phyloP scores from a whole-genome alignment of 73 alveolate species.

The Blepharisma stoltei region DNA sequence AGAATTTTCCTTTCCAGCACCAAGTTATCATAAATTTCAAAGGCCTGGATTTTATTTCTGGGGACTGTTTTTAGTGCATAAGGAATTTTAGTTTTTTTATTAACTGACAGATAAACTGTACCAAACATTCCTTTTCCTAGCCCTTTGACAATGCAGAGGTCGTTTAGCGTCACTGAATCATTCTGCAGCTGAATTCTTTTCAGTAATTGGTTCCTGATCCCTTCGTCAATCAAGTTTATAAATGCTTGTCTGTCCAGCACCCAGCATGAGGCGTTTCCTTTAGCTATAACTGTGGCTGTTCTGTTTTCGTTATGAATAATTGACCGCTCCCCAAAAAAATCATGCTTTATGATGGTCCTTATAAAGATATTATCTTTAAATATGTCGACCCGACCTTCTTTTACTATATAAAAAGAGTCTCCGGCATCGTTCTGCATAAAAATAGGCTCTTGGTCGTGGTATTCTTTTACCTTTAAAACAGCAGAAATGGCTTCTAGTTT shows the following conservation, averaged over 20 bases:
- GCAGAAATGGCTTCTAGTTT: background rate
- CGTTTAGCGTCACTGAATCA: constrained; percentile 60
- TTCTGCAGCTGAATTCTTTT: constrained; percentile 58
- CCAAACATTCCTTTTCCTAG: constrained; percentile 77
- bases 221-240: constrained; percentile 37
- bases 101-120: constrained; percentile 50
- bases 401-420: constrained; percentile 14
- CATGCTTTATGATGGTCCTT: background rate
- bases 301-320: background rate
- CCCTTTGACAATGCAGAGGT: constrained; percentile 55
- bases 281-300: constrained; percentile 13
- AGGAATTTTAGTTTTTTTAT: constrained; percentile 39
- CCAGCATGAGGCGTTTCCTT: background rate
- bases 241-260: constrained; percentile 41
- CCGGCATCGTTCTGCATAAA: background rate
- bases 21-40: constrained; percentile 51
- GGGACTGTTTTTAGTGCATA: constrained; percentile 67
- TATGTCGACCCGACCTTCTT: background rate
- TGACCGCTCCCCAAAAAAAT: constrained; percentile 23
- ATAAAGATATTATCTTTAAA: background rate
- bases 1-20: constrained; percentile 47
- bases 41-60: constrained; percentile 42
- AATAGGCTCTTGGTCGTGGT: background rate
- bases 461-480: background rate
- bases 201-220: constrained; percentile 41